These are phyloP conservation scores for Aspergillus texensis DNA, from an alignment of 2,329 filamentous ascomycete genomes.

Conservation along the genomic window DNA sequence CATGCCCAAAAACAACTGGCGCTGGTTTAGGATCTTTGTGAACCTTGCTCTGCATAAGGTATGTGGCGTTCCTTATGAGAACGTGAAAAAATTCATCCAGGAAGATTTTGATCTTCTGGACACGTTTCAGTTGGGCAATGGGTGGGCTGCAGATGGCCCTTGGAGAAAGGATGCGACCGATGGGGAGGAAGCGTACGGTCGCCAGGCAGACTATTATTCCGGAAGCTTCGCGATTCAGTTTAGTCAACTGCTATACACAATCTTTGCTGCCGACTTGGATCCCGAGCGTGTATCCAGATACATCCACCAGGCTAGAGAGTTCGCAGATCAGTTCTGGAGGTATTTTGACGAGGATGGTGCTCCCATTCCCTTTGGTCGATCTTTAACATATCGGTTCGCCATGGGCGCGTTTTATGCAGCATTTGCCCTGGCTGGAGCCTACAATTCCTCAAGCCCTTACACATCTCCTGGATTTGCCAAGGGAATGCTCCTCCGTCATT, in stretches of 20 bases:
- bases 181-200: slow-evolving; percentile 13
- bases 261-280: slow-evolving; percentile 49
- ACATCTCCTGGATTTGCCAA: slow-evolving; percentile 47
- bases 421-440: slow-evolving; percentile 46
- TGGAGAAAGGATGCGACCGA: slow-evolving; percentile 34
- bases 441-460: slow-evolving; percentile 41
- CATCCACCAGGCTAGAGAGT: slow-evolving; percentile 44
- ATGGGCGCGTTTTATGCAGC: slow-evolving; percentile 54
- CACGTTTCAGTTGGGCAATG: slow-evolving; percentile 48
- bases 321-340: slow-evolving; percentile 48
- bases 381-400: slow-evolving; percentile 56
- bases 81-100: slow-evolving; percentile 43
- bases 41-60: slow-evolving; percentile 51
- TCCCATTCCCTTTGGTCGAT: slow-evolving; percentile 56
- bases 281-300: slow-evolving; percentile 41
- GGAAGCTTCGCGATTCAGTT: slow-evolving; percentile 59
- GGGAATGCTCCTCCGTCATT: slow-evolving; percentile 53
- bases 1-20: slow-evolving; percentile 56
- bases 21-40: slow-evolving; percentile 56
- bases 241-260: slow-evolving; percentile 51
- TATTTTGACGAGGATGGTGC: slow-evolving; percentile 54
- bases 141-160: slow-evolving; percentile 53
- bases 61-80: slow-evolving; percentile 40
- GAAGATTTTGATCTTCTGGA: slow-evolving; percentile 50
- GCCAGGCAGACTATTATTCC: slow-evolving; percentile 57